phyloP scores from a whole-genome alignment of 2,329 filamentous ascomycete genomes.

The Lizonia empirigonia region DNA sequence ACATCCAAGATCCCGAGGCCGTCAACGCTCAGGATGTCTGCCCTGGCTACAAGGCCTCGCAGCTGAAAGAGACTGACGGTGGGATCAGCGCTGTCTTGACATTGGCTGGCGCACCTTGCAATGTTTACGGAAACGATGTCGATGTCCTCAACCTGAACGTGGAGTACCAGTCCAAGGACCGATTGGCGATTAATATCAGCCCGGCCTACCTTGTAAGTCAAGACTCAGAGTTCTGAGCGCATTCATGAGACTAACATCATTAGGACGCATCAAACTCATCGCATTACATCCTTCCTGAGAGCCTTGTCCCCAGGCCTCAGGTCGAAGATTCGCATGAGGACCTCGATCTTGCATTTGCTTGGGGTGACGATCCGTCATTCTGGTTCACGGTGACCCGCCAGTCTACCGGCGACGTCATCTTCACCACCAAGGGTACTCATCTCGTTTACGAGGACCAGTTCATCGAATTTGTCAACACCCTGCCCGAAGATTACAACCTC shows the following conservation, averaged over 20 bases:
- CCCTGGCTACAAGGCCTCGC: conserved; percentile 63
- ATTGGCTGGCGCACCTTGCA: conserved; percentile 64
- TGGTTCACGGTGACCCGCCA: conserved; percentile 61
- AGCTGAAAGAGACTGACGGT: conserved; percentile 52
- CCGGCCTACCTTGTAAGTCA: conserved; percentile 62
- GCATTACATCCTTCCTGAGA: conserved; percentile 70
- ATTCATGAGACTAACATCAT: conserved; percentile 15
- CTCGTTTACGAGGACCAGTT: conserved; percentile 80
- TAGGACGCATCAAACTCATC: conserved; percentile 63
- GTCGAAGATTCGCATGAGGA: conserved; percentile 49
- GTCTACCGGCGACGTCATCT: conserved; percentile 69
- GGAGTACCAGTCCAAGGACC: conserved; percentile 67
- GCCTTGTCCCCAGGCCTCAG: conserved; percentile 64
- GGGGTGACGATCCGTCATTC: conserved; percentile 63
- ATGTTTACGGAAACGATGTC: conserved; percentile 79
- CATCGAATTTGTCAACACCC: conserved; percentile 69
- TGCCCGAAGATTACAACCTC: conserved; percentile 75
- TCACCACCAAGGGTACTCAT: conserved; percentile 67
- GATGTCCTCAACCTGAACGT: conserved; percentile 69
- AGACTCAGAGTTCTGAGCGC: not conserved
- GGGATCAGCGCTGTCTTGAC: conserved; percentile 60
- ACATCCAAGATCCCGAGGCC: conserved; percentile 68
- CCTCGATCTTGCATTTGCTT: conserved; percentile 57
- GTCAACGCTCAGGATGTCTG: conserved; percentile 68
- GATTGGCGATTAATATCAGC: conserved; percentile 72